Conservation (phyloP, 192 early-diverging fungal species). For the Coemansia aciculifera region DNA sequence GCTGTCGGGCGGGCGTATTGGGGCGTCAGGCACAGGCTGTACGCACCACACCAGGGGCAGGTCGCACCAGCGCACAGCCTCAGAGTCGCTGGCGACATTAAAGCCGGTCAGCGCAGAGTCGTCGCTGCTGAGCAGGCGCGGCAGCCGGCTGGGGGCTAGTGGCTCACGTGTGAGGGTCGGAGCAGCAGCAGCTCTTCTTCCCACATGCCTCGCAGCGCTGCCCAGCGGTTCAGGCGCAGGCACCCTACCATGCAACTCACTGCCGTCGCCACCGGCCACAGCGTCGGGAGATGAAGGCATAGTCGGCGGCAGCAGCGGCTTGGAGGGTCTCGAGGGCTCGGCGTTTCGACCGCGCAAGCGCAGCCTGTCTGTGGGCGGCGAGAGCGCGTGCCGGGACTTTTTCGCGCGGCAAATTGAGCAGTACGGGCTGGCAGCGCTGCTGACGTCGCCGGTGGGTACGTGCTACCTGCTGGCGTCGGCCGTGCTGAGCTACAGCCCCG, state of each 20-base stretch:
- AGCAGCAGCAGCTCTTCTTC: neutral
- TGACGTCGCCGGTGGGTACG: conserved; percentile 44
- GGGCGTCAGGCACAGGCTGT: neutral
- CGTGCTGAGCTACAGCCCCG: conserved; percentile 35
- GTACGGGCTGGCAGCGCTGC: conserved; percentile 49
- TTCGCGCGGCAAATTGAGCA: conserved; percentile 52
- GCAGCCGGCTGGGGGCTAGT: neutral
- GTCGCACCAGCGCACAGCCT: conserved; percentile 38
- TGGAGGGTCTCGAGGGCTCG: neutral
- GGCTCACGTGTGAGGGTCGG: conserved; percentile 1
- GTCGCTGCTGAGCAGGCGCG: conserved; percentile 3
- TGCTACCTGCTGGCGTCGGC: conserved; percentile 52
- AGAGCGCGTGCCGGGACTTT: conserved; percentile 38
- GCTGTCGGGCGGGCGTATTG: conserved; percentile 27
- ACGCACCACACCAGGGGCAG: neutral
- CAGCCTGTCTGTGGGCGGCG: conserved; percentile 53
- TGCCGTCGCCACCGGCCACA: conserved; percentile 21
- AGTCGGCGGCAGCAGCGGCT: neutral
- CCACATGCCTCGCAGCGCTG: conserved; percentile 1
- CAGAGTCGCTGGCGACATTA: conserved; percentile 18
- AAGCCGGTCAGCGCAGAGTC: neutral
- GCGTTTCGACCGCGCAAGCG: conserved; percentile 49
- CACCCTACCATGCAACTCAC: neutral
- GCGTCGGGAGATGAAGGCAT: conserved; percentile 2
- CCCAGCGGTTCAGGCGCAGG: neutral